These are phyloP conservation scores for Neltuma alba DNA, from an alignment of 306 rosid species.

Conservation along the genomic window DNA sequence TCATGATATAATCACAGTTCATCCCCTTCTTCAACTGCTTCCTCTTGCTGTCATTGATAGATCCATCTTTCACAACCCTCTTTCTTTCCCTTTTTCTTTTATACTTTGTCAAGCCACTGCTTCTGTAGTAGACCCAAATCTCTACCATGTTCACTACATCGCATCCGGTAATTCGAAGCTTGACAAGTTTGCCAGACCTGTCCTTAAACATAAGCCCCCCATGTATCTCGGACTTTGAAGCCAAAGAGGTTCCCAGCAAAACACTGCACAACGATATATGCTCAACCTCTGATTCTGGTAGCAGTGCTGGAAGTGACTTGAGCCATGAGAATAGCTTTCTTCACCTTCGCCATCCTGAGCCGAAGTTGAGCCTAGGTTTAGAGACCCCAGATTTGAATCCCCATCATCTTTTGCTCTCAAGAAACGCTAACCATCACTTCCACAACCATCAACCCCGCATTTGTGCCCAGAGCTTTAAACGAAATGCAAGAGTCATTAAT, in stretches of 20 bases:
- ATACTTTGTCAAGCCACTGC: background rate
- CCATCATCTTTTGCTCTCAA: conserved; percentile 32
- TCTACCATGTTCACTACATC: conserved; percentile 43
- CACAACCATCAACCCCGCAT: conserved; percentile 53
- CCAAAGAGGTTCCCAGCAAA: conserved; percentile 41
- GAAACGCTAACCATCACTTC: conserved; percentile 27
- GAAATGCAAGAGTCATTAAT: conserved; percentile 43
- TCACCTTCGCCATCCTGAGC: conserved; percentile 29
- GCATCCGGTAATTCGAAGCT: conserved; percentile 34
- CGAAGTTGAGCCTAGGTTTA: conserved; percentile 60
- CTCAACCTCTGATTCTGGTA: conserved; percentile 64
- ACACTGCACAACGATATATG: conserved; percentile 40
- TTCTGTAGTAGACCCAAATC: conserved; percentile 35
- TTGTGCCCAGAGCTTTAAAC: conserved; percentile 58
- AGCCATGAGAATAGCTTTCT: conserved; percentile 56
- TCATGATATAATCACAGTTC: conserved; percentile 49
- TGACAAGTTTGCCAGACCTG: conserved; percentile 60
- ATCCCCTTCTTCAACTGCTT: conserved; percentile 2
- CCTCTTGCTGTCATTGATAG: conserved; percentile 1
- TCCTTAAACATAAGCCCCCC: conserved; percentile 85
- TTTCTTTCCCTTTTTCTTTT: conserved; percentile 23
- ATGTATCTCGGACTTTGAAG: conserved; percentile 31
- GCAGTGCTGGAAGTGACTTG: conserved; percentile 67
- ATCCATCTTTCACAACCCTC: conserved; percentile 20
- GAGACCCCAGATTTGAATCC: conserved; percentile 37